Conservation (phyloP, 1,139 yeast genomes). For the Suhomyces anneliseae region DNA sequence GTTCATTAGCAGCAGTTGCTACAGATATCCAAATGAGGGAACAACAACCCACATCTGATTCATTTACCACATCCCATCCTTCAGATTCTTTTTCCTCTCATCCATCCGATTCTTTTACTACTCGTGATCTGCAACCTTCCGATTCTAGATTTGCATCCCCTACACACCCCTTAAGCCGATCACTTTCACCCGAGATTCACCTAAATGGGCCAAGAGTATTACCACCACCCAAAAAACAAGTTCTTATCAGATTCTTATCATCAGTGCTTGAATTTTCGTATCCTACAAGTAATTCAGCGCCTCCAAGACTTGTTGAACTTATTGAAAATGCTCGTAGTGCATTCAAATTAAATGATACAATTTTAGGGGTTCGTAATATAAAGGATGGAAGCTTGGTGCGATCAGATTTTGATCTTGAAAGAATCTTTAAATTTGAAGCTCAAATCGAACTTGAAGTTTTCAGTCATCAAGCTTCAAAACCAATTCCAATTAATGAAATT, state of each 20-base stretch:
- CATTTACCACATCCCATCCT: not conserved
- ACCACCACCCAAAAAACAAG: slow-evolving; percentile 19
- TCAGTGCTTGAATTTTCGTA: slow-evolving; percentile 56
- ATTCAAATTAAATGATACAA: slow-evolving; percentile 39
- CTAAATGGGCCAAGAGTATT: not conserved
- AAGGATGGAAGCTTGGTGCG: slow-evolving; percentile 25
- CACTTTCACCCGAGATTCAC: slow-evolving; percentile 7
- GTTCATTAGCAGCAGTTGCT: slow-evolving; percentile 44
- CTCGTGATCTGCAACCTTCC: not conserved
- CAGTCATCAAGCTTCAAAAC: slow-evolving; percentile 28
- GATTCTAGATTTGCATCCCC: not conserved
- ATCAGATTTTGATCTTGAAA: slow-evolving; percentile 38
- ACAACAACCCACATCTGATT: not conserved
- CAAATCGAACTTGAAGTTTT: slow-evolving; percentile 38
- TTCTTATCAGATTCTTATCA: slow-evolving; percentile 41
- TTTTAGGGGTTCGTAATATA: slow-evolving; percentile 15
- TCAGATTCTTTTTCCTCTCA: not conserved
- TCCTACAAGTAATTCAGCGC: slow-evolving; percentile 58
- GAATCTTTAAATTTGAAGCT: slow-evolving; percentile 29
- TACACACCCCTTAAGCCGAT: slow-evolving; percentile 3
- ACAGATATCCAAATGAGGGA: slow-evolving; percentile 28
- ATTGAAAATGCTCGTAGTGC: slow-evolving; percentile 70
- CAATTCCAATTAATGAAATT: slow-evolving; percentile 38
- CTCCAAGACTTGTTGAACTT: slow-evolving; percentile 68
- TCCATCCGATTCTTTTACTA: not conserved